Base-by-base conservation (phyloP, 75 land plant species). In the Pinus taeda region DNA sequence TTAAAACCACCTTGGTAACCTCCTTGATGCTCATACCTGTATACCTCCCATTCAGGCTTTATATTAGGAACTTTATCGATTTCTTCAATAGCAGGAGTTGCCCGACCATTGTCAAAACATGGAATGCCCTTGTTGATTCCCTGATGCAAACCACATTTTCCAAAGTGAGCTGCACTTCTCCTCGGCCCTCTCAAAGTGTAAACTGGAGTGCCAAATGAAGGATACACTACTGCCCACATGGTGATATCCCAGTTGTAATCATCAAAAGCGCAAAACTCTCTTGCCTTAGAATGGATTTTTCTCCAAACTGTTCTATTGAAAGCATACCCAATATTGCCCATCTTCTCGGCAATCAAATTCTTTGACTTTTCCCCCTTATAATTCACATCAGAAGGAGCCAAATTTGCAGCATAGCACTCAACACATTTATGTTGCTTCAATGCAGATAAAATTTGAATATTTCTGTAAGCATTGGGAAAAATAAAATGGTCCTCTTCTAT, bases 161-260 rank as follows among this genome's bases (percentile, higher is more conserved):
- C 99, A 83, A 97, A 97, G 76, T 97, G 98, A 49, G 86, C 81
- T 15, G 96, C 98, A 74, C 96, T 97, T 37, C 87, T 85, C 42
- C 92, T 78, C 21, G 99, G 91, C 33, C 98, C 99, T 57, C 99
- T 84, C 60, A 97, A 79, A 22, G 92, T 86, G 76, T 87, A 93
- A 70, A 88, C 83, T 0, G 90, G 87, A 36, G 75, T 57, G 5
- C 92, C 92, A 71, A 87, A 93, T 14, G 98, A 89, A 3, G 99
- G 98, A 84, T 88, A 97, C 67, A 97, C 93, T 0, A 87, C 77
- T 36, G 92, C 83, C 99, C 99, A 97, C 95, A 97, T 89, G 33
- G 98, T 97, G 79, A 97, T 97, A 76, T 97, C 99, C 99, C 98
- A 97, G 66, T 97, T 97, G 74, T 97, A 97, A 57, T 97, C 99